These are phyloP conservation scores for Moesziomyces globuligerus DNA, from an alignment of 1,284 basidiomycete species.

Conservation along the genomic window DNA sequence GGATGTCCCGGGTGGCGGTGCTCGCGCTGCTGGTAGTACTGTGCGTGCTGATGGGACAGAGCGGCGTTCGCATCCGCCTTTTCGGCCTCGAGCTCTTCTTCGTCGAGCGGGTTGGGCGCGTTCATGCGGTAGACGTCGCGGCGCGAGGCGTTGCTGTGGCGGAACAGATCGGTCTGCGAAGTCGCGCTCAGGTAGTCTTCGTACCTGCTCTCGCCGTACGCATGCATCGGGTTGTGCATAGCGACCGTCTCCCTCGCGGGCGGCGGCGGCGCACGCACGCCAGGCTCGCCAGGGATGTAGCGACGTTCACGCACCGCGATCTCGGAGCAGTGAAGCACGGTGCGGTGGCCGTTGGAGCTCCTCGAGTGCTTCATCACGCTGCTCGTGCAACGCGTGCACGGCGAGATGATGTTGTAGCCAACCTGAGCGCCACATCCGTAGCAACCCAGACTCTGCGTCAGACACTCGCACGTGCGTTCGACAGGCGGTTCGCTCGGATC, in stretches of 20 bases:
- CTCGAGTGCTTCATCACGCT: slow-evolving; percentile 70
- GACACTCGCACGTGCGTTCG: slow-evolving; percentile 75
- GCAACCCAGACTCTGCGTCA: slow-evolving; percentile 81
- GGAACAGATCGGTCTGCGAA: slow-evolving; percentile 21
- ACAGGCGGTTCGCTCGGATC: slow-evolving; percentile 68
- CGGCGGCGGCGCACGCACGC: slow-evolving; percentile 69
- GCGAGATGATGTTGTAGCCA: slow-evolving; percentile 60
- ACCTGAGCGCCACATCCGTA: slow-evolving; percentile 80
- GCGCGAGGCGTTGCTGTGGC: slow-evolving; percentile 28
- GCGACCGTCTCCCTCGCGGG: slow-evolving; percentile 17
- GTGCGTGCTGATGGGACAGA: slow-evolving; percentile 14
- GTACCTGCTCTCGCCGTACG: slow-evolving; percentile 10
- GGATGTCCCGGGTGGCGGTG: slow-evolving; percentile 6
- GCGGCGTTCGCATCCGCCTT: slow-evolving; percentile 32
- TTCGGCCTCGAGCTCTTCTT: slow-evolving; percentile 45
- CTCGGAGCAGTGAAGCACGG: slow-evolving; percentile 84
- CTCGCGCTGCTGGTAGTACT: slow-evolving; percentile 18
- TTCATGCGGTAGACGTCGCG: slow-evolving; percentile 31
- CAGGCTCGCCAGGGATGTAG: slow-evolving; percentile 77
- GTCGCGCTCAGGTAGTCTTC: slow-evolving; percentile 8
- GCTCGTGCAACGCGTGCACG: slow-evolving; percentile 64
- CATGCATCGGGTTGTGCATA: slow-evolving; percentile 6
- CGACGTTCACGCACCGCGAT: slow-evolving; percentile 77
- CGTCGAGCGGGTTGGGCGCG: slow-evolving; percentile 12
- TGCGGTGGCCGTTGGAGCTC: slow-evolving; percentile 80